phyloP scores from a whole-genome alignment of 139 green algal species.

The Desmodesmus armatus region DNA sequence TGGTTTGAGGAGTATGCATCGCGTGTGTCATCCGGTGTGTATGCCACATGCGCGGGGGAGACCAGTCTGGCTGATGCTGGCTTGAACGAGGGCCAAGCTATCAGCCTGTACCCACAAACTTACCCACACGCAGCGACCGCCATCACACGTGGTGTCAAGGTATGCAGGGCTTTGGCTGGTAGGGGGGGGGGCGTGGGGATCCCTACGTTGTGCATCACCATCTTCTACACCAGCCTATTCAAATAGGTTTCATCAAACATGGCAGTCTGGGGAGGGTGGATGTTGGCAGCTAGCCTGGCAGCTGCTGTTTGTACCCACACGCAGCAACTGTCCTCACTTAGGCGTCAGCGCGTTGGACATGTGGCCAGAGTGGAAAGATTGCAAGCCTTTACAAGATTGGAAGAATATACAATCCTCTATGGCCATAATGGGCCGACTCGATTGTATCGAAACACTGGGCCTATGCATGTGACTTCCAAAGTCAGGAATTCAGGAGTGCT shows the following conservation, averaged over 20 bases:
- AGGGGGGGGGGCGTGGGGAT: not conserved
- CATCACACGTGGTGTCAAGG: slow-evolving; percentile 45
- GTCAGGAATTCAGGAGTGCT: not conserved
- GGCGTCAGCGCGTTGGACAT: not conserved
- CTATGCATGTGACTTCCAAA: too few species aligned
- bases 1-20: slow-evolving; percentile 48
- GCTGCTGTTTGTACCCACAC: not conserved
- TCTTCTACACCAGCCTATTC: not conserved
- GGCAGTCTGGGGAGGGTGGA: not conserved
- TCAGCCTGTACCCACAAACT: slow-evolving; percentile 23
- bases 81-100: not conserved
- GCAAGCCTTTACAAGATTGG: too few species aligned
- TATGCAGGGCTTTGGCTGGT: not conserved
- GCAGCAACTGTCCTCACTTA: not conserved
- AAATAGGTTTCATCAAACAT: not conserved
- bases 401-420: too few species aligned
- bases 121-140: slow-evolving; percentile 18
- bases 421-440: too few species aligned
- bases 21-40: slow-evolving; percentile 20
- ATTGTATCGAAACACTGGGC: too few species aligned
- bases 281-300: too few species aligned
- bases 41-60: slow-evolving; percentile 5
- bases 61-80: not conserved
- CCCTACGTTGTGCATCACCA: not conserved
- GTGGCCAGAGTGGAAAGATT: too few species aligned